Conservation (phyloP, 2,329 filamentous ascomycete species). For the Pseudocercospora macadamiae region DNA sequence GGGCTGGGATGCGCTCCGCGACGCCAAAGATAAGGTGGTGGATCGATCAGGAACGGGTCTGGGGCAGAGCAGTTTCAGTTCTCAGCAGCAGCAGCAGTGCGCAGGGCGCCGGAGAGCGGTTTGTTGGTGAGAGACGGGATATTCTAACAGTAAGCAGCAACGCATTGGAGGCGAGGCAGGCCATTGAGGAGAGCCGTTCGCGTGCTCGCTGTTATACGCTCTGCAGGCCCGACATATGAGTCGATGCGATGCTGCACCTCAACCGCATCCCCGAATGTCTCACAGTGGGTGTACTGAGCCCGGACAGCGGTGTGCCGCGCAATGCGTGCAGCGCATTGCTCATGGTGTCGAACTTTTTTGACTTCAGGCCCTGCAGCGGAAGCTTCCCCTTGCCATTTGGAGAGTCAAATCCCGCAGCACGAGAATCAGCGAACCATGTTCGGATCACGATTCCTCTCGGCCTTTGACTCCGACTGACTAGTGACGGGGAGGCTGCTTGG, state of each 20-base stretch:
- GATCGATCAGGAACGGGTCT: constrained; percentile 4
- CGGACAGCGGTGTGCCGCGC: constrained; percentile 1
- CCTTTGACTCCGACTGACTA: not conserved
- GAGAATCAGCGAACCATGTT: constrained; percentile 10
- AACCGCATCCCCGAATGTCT: constrained; percentile 1
- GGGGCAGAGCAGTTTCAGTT: not conserved
- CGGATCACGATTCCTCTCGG: not conserved
- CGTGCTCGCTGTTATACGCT: constrained; percentile 4
- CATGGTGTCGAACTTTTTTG: not conserved
- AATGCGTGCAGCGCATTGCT: not conserved
- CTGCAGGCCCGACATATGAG: not conserved
- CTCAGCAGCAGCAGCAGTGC: no score
- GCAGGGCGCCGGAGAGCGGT: no score
- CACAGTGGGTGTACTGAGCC: not conserved
- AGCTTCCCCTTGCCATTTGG: not conserved
- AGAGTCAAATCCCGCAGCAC: not conserved
- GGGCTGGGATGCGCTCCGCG: not conserved
- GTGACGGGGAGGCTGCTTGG: not conserved
- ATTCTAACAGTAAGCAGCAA: no score
- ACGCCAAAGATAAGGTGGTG: constrained; percentile 5
- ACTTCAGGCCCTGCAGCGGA: not conserved
- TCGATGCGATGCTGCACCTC: not conserved
- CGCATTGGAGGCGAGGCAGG: no score
- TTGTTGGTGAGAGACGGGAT: no score
- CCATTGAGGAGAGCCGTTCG: constrained; percentile 10